A percentile compares a stretch with the other conserved stretches of the same genome.
Conservation (phyloP, 2,329 filamentous ascomycete species). For the Capronia americana region DNA sequence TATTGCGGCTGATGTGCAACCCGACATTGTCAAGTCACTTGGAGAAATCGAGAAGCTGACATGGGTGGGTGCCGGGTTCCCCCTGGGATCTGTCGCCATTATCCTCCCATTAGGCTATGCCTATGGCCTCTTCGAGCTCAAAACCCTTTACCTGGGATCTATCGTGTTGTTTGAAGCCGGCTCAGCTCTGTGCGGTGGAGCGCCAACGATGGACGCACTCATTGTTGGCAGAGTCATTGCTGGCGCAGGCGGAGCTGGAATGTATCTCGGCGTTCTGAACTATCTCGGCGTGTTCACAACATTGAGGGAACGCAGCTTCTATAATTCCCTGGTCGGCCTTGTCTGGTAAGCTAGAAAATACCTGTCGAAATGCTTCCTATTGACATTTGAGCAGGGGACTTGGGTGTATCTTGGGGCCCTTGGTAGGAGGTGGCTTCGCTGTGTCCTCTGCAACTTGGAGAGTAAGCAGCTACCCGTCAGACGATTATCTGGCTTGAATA, state of each 20-base stretch:
- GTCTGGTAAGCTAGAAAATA: slow-evolving; percentile 39
- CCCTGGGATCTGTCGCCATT: slow-evolving; percentile 51
- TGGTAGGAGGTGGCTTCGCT: slow-evolving; percentile 48
- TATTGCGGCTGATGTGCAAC: slow-evolving; percentile 58
- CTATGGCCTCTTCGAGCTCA: slow-evolving; percentile 54
- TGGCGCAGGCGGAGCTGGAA: slow-evolving; percentile 45
- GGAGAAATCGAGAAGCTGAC: slow-evolving; percentile 48
- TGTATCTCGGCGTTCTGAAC: slow-evolving; percentile 42
- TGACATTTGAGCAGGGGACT: slow-evolving; percentile 33
- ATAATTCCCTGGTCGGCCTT: slow-evolving; percentile 46
- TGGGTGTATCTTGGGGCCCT: slow-evolving; percentile 48
- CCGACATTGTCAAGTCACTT: slow-evolving; percentile 50
- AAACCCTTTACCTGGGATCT: slow-evolving; percentile 49
- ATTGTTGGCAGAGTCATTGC: slow-evolving; percentile 52
- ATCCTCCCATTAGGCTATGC: slow-evolving; percentile 49
- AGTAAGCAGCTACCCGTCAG: background rate
- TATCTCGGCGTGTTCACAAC: slow-evolving; percentile 40
- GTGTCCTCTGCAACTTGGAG: slow-evolving; percentile 24
- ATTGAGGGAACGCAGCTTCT: slow-evolving; percentile 41
- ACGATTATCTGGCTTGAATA: too few relatives aligned
- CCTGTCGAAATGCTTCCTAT: background rate
- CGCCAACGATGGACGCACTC: slow-evolving; percentile 54
- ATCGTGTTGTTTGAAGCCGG: slow-evolving; percentile 45
- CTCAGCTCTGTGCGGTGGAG: slow-evolving; percentile 52
- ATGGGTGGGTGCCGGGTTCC: slow-evolving; percentile 53